These are phyloP conservation scores for Myxozyma geophila DNA, from an alignment of 805 yeast species.

Conservation along the genomic window DNA sequence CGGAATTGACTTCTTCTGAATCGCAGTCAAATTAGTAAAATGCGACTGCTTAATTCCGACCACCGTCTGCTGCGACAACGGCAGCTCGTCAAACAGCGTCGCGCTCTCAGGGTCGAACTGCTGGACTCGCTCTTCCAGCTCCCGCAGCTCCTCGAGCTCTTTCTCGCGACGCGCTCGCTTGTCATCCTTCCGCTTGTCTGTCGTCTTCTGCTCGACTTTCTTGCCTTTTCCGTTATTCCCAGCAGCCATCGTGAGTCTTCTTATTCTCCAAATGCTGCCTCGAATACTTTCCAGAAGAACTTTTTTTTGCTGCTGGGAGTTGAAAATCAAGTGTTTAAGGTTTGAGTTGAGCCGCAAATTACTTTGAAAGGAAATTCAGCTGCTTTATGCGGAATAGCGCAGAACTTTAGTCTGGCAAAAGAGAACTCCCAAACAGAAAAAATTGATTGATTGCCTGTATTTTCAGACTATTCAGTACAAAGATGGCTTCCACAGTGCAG, in stretches of 20 bases:
- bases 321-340: background rate
- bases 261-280: background rate
- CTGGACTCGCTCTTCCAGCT: constrained; percentile 17
- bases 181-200: constrained; percentile 7
- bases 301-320: constrained; percentile 8
- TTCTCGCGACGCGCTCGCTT: constrained; percentile 17
- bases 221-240: background rate
- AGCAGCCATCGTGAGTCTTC: background rate
- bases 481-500: constrained; percentile 9
- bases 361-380: background rate
- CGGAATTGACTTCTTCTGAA: constrained; percentile 81
- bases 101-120: constrained; percentile 21
- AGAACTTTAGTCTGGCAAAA: background rate
- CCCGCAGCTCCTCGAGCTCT: constrained; percentile 18
- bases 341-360: constrained; percentile 4
- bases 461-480: background rate
- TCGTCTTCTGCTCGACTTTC: background rate
- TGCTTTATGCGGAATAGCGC: background rate
- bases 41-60: constrained; percentile 64
- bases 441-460: background rate
- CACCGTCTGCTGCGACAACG: constrained; percentile 36
- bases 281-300: background rate
- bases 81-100: constrained; percentile 35
- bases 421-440: constrained; percentile 10
- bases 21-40: constrained; percentile 79